Conservation (phyloP, 2,329 filamentous ascomycete species). For the Phialocephala sp. region DNA sequence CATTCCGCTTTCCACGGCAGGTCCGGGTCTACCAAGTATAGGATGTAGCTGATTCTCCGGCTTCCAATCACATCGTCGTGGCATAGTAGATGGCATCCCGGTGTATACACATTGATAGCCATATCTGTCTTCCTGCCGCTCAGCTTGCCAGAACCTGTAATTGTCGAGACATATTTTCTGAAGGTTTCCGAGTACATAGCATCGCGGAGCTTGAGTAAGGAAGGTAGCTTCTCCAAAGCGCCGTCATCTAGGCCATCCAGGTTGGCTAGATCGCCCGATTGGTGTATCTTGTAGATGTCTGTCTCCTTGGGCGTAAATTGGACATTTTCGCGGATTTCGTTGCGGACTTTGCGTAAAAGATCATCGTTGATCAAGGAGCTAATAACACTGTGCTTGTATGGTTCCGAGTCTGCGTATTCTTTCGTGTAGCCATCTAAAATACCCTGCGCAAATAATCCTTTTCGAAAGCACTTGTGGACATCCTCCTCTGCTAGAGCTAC, state of each 20-base stretch:
- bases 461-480: slow-evolving; percentile 58
- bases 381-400: slow-evolving; percentile 95
- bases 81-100: slow-evolving; percentile 92
- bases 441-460: slow-evolving; percentile 66
- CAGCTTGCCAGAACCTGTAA: slow-evolving; percentile 85
- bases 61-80: slow-evolving; percentile 99
- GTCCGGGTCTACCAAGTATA: slow-evolving; percentile 94
- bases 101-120: slow-evolving; percentile 98
- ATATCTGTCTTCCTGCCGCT: slow-evolving; percentile 97
- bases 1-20: slow-evolving; percentile 87
- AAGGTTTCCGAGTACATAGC: slow-evolving; percentile 91
- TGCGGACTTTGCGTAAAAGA: slow-evolving; percentile 84
- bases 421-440: slow-evolving; percentile 64
- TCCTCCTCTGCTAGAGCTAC: slow-evolving; percentile 42
- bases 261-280: slow-evolving; percentile 96
- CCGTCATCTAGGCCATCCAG: slow-evolving; percentile 90
- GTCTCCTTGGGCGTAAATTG: slow-evolving; percentile 98
- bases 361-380: slow-evolving; percentile 76
- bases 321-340: slow-evolving; percentile 88
- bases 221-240: slow-evolving; percentile 84
- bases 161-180: slow-evolving; percentile 83
- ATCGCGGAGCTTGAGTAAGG: slow-evolving; percentile 89
- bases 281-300: slow-evolving; percentile 99
- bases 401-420: slow-evolving; percentile 67
- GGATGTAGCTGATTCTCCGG: slow-evolving; percentile 91